Base-by-base conservation (phyloP, 106 monocot genomes). In the Posidonia australis region DNA sequence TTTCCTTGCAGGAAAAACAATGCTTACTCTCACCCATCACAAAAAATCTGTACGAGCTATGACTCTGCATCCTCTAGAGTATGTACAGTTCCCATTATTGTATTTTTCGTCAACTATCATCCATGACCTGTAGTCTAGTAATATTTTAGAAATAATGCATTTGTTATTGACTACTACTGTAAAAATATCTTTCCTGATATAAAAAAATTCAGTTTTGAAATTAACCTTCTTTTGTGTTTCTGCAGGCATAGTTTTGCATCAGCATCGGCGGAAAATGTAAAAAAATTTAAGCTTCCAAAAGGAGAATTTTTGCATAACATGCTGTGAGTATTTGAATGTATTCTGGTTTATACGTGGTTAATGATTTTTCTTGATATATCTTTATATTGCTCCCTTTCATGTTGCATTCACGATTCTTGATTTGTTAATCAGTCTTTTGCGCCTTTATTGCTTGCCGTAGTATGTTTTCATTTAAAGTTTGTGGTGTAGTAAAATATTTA, bases 241-340 rank as follows among this genome's bases (percentile, higher is more conserved):
- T 68, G 5, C 76, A 98, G 90, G 80, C 77, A 85, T 46, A 56
- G 84, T 41, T 96, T 98, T 87, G 77, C 87, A 70, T 98, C 96
- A 41, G 90, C 87, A 70, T 98, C 96, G 46, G 96, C 96, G 46
- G 96, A 98, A 66, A 98, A 98, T 46, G 82, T 90, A 65, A 98
- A 98, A 68, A 91, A 98, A 59, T 98, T 98, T 60, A 83, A 69
- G 66, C 87, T 98, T 66, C 96, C 96, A 26, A 90, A 73, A 76
- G 96, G 96, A 14, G 94, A 96, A 75, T 96, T 96, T 84, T 67
- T 96, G 62, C 94, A 96, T 66, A 96, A 96, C 75, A 96, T 96
- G 94, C 80, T 96, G 94, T 90, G 54, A 84, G 90, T 82, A 47
- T 58, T n/a, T 28, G n/a, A 7, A 17, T 49, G 49, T 3, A 3